A percentile compares a stretch with the other conserved stretches of the same genome.
phyloP scores from a whole-genome alignment of 768 basidiomycete genomes.

The Chalciporus sphaerocephalus region DNA sequence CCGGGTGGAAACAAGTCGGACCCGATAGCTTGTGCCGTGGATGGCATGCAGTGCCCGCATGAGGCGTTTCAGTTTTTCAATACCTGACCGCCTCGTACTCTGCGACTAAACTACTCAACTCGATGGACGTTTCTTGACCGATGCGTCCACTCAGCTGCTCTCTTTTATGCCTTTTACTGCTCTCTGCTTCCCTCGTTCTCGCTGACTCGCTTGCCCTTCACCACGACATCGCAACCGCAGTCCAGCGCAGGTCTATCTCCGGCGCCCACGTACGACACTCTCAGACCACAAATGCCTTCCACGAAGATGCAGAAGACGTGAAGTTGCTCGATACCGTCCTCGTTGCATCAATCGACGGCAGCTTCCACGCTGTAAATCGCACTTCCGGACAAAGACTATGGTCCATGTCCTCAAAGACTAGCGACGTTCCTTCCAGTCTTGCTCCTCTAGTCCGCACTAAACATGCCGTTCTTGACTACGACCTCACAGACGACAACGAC shows the following conservation, averaged over 20 bases:
- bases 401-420: conserved; percentile 73
- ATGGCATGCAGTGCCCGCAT: no score
- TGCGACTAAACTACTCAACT: conserved; percentile 7
- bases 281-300: conserved; percentile 5
- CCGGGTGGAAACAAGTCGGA: no score
- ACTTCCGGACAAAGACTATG: conserved; percentile 78
- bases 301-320: conserved; percentile 38
- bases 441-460: conserved; percentile 71
- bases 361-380: conserved; percentile 89
- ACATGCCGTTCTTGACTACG: conserved; percentile 55
- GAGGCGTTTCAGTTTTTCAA: not conserved
- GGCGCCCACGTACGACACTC: conserved; percentile 20
- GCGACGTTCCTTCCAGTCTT: conserved; percentile 48
- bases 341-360: conserved; percentile 90
- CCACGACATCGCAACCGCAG: conserved; percentile 26
- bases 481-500: conserved; percentile 50
- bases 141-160: conserved; percentile 33
- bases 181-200: conserved; percentile 29
- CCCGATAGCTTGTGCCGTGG: no score
- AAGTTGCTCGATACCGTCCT: conserved; percentile 80
- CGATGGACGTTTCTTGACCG: conserved; percentile 30
- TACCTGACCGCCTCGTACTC: no score
- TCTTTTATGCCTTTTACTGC: conserved; percentile 23
- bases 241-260: conserved; percentile 13
- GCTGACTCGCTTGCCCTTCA: conserved; percentile 32